Percentiles rank a stretch among this genome's conserved stretches.
These are phyloP conservation scores for Extremus antarcticus DNA, from an alignment of 495 filamentous ascomycete genomes.

Conservation along the genomic window DNA sequence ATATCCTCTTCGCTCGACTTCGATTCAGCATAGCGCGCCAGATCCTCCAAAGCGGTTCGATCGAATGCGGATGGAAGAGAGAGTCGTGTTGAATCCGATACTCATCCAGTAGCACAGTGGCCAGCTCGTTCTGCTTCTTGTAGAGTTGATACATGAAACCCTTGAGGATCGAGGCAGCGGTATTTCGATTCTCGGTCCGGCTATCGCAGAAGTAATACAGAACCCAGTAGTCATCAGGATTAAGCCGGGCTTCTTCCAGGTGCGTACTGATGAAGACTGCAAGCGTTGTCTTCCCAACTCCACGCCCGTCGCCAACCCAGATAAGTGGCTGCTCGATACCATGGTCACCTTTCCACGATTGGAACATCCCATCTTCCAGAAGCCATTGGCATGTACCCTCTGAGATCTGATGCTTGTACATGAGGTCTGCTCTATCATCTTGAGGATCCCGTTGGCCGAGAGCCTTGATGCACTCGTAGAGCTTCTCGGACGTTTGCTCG, in stretches of 20 bases:
- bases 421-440: neutral
- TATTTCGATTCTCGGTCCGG: neutral
- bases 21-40: neutral
- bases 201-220: neutral
- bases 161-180: neutral
- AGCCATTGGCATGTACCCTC: conserved; percentile 4
- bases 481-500: neutral
- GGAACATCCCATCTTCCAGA: neutral
- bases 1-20: neutral
- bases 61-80: neutral
- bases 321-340: neutral
- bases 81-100: neutral
- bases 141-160: neutral
- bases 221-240: neutral
- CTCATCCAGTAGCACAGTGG: neutral
- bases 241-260: neutral
- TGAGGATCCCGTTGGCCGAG: neutral
- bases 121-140: neutral
- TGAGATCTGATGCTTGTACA: neutral
- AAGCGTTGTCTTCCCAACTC: neutral
- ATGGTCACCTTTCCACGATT: neutral
- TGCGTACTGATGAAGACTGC: conserved; percentile 1
- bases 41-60: neutral
- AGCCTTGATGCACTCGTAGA: neutral
- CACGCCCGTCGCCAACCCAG: neutral